Conservation (phyloP, 2,329 filamentous ascomycete species). For the Xylariaceae sp. region DNA sequence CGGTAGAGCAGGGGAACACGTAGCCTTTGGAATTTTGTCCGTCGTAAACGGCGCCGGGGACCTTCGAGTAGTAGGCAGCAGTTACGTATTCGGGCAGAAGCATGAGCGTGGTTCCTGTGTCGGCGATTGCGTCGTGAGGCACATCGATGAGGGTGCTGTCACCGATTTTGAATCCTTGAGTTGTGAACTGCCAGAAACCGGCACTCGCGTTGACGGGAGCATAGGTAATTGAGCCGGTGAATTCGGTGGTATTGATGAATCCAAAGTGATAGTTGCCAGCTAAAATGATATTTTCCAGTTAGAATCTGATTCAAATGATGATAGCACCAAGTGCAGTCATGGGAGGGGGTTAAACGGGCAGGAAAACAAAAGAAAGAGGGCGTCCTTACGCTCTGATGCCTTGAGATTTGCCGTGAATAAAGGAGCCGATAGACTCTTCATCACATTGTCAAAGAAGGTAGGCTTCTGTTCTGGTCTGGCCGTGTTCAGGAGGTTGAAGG, state of each 20-base stretch:
- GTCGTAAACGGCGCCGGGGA: constrained; percentile 44
- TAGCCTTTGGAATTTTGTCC: constrained; percentile 46
- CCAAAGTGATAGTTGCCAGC: constrained; percentile 36
- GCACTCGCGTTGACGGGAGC: constrained; percentile 48
- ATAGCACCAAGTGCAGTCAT: not conserved
- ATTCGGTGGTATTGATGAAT: constrained; percentile 51
- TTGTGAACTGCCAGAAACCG: constrained; percentile 61
- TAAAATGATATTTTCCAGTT: constrained; percentile 3
- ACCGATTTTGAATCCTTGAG: constrained; percentile 51
- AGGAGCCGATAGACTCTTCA: constrained; percentile 33
- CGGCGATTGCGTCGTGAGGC: constrained; percentile 39
- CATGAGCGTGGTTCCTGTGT: constrained; percentile 63
- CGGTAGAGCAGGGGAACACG: constrained; percentile 48
- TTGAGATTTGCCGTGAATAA: constrained; percentile 50
- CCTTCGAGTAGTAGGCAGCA: constrained; percentile 52
- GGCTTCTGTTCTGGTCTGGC: constrained; percentile 37
- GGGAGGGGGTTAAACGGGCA: not conserved
- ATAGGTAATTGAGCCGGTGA: constrained; percentile 54
- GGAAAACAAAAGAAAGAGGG: not conserved
- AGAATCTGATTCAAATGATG: not conserved
- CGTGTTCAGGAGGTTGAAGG: constrained; percentile 40
- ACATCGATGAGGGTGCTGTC: constrained; percentile 9
- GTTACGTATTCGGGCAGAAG: constrained; percentile 49
- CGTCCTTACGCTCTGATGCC: constrained; percentile 32
- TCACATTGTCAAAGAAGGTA: constrained; percentile 40